Evolutionary conservation across 2,329 filamentous ascomycete species (phyloP).

Genomic region (Ascochyta rabiei): DNA sequence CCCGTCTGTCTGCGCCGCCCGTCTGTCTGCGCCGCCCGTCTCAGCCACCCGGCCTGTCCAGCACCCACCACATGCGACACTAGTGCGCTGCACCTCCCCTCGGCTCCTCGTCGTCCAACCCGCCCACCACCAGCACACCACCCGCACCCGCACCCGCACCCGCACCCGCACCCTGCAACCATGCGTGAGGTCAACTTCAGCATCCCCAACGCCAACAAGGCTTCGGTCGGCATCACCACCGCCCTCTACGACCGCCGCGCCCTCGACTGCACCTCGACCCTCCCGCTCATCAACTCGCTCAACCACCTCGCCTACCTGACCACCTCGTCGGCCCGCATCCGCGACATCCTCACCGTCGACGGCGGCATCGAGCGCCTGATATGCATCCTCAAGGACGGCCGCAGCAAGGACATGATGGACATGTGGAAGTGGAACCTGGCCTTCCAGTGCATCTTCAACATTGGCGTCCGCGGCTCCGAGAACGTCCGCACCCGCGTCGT

Average conservation of each 20-base stretch:
- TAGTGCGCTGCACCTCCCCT: slow-evolving; percentile 40
- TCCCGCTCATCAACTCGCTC: slow-evolving; percentile 97
- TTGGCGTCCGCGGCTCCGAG: slow-evolving; percentile 94
- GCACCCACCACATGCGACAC: slow-evolving; percentile 41
- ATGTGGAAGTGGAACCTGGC: slow-evolving; percentile 99
- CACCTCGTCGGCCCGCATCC: slow-evolving; percentile 94
- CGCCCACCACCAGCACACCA: slow-evolving; percentile 25
- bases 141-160: slow-evolving; percentile 20
- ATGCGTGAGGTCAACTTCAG: slow-evolving; percentile 99
- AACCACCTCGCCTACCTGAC: slow-evolving; percentile 99
- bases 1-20: slow-evolving; percentile 6
- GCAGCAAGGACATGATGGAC: slow-evolving; percentile 98
- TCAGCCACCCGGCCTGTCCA: slow-evolving; percentile 15
- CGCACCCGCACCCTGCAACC: slow-evolving; percentile 50
- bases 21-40: too few relatives aligned
- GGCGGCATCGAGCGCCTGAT: slow-evolving; percentile 95
- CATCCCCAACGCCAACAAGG: slow-evolving; percentile 99
- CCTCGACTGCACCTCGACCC: slow-evolving; percentile 95
- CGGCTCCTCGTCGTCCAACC: slow-evolving; percentile 19
- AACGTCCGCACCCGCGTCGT: slow-evolving; percentile 92
- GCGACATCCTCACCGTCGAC: slow-evolving; percentile 98
- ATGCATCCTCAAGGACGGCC: slow-evolving; percentile 96
- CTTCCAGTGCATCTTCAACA: slow-evolving; percentile 99
- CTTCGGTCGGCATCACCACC: slow-evolving; percentile 96
- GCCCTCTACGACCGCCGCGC: slow-evolving; percentile 97